These are phyloP conservation scores for Somion occarium DNA, from an alignment of 1,284 basidiomycete species.

Conservation along the genomic window DNA sequence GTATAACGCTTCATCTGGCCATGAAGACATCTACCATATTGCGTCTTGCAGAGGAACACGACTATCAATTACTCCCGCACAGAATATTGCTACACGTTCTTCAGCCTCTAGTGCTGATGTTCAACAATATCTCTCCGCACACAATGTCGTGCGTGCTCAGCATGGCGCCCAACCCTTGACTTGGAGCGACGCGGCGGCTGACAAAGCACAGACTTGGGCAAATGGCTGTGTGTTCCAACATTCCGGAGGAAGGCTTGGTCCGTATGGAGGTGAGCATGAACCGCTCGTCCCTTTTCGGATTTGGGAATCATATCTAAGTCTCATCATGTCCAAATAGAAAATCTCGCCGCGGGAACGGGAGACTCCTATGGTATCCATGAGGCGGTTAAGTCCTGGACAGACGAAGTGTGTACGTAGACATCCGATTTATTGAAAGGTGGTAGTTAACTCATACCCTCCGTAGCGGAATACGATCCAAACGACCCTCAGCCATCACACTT, in stretches of 20 bases:
- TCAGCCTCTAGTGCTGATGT: background rate
- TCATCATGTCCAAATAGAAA: constrained; percentile 28
- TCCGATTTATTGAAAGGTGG: too few relatives aligned
- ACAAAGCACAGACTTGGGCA: constrained; percentile 53
- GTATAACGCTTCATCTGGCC: too few relatives aligned
- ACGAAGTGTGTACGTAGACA: constrained; percentile 33
- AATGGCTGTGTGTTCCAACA: constrained; percentile 50
- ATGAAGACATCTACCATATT: too few relatives aligned
- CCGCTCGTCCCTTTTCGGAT: too few relatives aligned
- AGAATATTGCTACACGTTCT: too few relatives aligned
- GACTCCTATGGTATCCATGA: constrained; percentile 32
- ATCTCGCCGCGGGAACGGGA: constrained; percentile 56
- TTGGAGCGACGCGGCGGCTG: constrained; percentile 46
- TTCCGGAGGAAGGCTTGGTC: constrained; percentile 49
- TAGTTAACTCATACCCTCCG: background rate
- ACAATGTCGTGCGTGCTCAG: constrained; percentile 47
- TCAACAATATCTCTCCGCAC: constrained; percentile 29
- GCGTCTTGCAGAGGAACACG: too few relatives aligned
- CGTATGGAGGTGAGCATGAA: constrained; percentile 47
- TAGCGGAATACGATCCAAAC: background rate
- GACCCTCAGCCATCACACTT: constrained; percentile 43
- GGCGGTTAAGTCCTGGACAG: constrained; percentile 48
- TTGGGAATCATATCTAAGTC: too few relatives aligned
- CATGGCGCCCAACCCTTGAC: constrained; percentile 50
- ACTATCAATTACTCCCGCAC: too few relatives aligned